Conservation (phyloP, 2,329 filamentous ascomycete species). For the Trichophyton rubrum region DNA sequence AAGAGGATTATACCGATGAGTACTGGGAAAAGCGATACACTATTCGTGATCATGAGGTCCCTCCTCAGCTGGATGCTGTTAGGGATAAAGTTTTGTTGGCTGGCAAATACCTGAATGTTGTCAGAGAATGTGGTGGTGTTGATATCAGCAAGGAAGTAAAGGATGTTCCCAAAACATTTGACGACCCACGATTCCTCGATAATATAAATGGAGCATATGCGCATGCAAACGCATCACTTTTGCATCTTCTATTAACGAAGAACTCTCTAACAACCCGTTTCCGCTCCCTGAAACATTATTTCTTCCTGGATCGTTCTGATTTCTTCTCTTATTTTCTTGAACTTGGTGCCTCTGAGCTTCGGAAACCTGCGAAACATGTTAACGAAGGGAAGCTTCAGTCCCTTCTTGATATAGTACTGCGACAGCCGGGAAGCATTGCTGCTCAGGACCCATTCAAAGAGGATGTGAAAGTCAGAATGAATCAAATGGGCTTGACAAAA, state of each 20-base stretch:
- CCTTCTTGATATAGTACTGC: conserved; percentile 83
- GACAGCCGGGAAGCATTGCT: conserved; percentile 90
- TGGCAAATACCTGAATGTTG: conserved; percentile 95
- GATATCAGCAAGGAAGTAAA: conserved; percentile 79
- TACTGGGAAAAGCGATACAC: conserved; percentile 99
- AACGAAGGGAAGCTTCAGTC: conserved; percentile 92
- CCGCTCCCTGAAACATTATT: conserved; percentile 92
- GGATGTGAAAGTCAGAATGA: conserved; percentile 95
- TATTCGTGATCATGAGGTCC: conserved; percentile 78
- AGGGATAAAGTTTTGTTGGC: conserved; percentile 91
- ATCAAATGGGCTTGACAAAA: conserved; percentile 82
- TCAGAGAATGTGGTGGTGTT: conserved; percentile 90
- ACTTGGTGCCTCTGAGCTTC: conserved; percentile 74
- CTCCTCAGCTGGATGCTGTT: conserved; percentile 78
- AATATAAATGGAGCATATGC: conserved; percentile 94
- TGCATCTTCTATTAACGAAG: conserved; percentile 81
- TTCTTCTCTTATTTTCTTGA: conserved; percentile 98
- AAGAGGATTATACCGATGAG: conserved; percentile 96
- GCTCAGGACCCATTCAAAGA: conserved; percentile 95
- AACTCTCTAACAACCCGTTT: conserved; percentile 80
- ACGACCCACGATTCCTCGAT: conserved; percentile 81
- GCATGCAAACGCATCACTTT: conserved; percentile 83
- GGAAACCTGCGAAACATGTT: conserved; percentile 75
- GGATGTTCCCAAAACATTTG: conserved; percentile 83
- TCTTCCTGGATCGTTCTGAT: conserved; percentile 94